Percentiles rank a stretch among this genome's conserved stretches.
Evolutionary conservation across 2,329 filamentous ascomycete genomes (phyloP).

Genomic region (Fusarium tupiense): DNA sequence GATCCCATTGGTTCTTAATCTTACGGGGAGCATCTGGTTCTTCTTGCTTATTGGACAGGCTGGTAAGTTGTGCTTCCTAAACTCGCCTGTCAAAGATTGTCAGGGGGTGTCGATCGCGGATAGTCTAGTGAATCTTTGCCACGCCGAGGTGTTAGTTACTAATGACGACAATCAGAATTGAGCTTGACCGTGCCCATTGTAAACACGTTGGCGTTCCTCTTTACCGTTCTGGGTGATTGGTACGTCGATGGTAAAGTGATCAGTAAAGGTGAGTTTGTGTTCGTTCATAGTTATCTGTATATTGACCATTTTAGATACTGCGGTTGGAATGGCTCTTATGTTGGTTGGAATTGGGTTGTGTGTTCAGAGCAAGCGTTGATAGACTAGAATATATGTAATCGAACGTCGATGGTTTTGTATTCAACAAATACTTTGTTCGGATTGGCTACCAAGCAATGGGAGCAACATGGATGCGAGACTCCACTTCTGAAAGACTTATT

Average conservation of each 20-base stretch:
- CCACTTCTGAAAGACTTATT: constrained; percentile 24
- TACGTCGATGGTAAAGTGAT: constrained; percentile 94
- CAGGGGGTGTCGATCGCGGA: constrained; percentile 23
- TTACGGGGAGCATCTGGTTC: constrained; percentile 96
- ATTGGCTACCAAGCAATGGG: constrained; percentile 35
- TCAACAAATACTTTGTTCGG: constrained; percentile 13
- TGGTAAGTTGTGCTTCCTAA: constrained; percentile 63
- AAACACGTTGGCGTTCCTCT: constrained; percentile 94
- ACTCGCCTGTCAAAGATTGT: constrained; percentile 7
- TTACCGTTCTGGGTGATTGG: constrained; percentile 95
- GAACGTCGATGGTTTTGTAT: constrained; percentile 12
- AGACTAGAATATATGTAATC: constrained; percentile 11
- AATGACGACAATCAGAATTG: constrained; percentile 68
- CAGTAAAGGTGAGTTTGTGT: constrained; percentile 70
- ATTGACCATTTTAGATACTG: constrained; percentile 69
- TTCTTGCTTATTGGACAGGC: constrained; percentile 93
- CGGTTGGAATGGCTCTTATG: constrained; percentile 82
- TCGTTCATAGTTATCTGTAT: background rate
- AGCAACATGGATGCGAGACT: constrained; percentile 28
- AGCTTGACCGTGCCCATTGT: constrained; percentile 95
- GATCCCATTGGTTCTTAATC: constrained; percentile 83
- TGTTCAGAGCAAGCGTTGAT: constrained; percentile 71
- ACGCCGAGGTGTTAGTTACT: constrained; percentile 8
- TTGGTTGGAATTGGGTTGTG: constrained; percentile 84
- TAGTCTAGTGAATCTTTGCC: constrained; percentile 25